Evolutionary conservation across 1,139 yeast species (phyloP).

Genomic region (Pichia sp.): DNA sequence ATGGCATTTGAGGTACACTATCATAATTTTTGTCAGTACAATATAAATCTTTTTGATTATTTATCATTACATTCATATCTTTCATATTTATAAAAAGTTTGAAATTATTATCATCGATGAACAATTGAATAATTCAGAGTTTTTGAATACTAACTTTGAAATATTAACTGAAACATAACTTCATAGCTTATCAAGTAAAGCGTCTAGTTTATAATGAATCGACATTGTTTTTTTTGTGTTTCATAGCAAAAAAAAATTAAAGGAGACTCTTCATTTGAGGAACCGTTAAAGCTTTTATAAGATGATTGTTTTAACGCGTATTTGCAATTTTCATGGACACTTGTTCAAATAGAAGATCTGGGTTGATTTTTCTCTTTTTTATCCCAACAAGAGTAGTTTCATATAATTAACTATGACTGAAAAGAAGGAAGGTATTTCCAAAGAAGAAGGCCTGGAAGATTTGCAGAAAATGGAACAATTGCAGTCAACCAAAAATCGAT

Average conservation of each 20-base stretch:
- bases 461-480: background rate
- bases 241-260: background rate
- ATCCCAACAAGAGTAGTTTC: background rate
- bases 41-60: background rate
- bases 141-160: background rate
- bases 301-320: background rate
- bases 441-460: background rate
- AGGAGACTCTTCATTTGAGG: background rate
- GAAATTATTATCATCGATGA: background rate
- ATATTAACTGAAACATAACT: background rate
- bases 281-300: no score
- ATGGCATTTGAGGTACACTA: background rate
- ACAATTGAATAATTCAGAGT: background rate
- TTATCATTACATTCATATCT: background rate
- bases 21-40: background rate
- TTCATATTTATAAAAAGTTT: background rate
- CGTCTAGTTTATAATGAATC: background rate
- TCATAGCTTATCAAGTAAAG: background rate
- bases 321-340: background rate
- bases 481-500: slow-evolving; percentile 8
- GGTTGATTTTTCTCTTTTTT: background rate
- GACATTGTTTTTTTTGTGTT: background rate
- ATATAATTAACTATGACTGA: background rate
- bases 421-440: background rate
- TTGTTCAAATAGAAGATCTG: background rate